Conservation (phyloP, 805 yeast genomes). For the Maudiozyma turicensis region DNA sequence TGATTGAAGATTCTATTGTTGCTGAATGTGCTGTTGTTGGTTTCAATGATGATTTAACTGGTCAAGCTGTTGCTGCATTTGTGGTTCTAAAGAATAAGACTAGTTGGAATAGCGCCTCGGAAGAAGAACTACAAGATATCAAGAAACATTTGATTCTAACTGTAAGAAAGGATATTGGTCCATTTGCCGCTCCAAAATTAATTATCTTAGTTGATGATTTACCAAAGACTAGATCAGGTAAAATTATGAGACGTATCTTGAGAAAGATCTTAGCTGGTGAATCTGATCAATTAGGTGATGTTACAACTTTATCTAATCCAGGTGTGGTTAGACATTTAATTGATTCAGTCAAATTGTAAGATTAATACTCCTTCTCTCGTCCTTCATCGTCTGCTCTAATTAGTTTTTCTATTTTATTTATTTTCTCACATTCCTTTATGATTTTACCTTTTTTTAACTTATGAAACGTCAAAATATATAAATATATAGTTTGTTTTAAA, state of each 20-base stretch:
- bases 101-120: conserved; percentile 23
- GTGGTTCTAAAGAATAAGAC: conserved; percentile 57
- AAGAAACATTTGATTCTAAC: conserved; percentile 58
- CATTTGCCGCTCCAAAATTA: conserved; percentile 76
- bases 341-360: conserved; percentile 34
- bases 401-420: not conserved
- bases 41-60: conserved; percentile 72
- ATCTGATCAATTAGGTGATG: conserved; percentile 75
- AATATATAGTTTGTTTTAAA: too few relatives aligned
- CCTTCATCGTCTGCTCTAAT: not conserved
- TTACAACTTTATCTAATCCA: conserved; percentile 69
- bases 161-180: conserved; percentile 73
- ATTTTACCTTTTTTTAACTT: not conserved
- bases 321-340: conserved; percentile 61
- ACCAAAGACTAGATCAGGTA: conserved; percentile 82
- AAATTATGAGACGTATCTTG: conserved; percentile 78
- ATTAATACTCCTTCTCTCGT: not conserved
- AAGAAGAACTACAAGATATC: conserved; percentile 41
- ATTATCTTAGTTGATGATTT: conserved; percentile 65
- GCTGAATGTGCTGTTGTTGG: conserved; percentile 82
- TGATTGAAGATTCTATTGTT: conserved; percentile 60
- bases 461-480: too few relatives aligned
- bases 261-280: conserved; percentile 68
- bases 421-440: not conserved
- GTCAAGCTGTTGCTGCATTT: conserved; percentile 78